phyloP scores from a whole-genome alignment of 1,284 basidiomycete genomes.

The Xerocomus cyaneibrunnescens region DNA sequence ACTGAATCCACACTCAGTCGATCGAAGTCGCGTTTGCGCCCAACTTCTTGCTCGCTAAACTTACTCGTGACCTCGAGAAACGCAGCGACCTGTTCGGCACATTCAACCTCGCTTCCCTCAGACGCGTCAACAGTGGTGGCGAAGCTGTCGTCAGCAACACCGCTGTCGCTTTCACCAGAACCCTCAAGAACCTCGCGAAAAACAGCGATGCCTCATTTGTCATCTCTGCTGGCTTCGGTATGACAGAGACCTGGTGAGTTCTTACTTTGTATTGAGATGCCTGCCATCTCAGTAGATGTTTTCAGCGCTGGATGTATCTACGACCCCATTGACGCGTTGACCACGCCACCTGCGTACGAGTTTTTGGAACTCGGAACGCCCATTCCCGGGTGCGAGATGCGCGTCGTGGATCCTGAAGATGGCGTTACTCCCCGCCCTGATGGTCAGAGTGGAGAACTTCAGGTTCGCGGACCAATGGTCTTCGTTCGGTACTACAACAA shows the following conservation, averaged over 20 bases:
- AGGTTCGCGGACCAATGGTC: slow-evolving; percentile 40
- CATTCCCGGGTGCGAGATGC: slow-evolving; percentile 31
- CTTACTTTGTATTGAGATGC: no score
- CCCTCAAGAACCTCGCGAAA: slow-evolving; percentile 35
- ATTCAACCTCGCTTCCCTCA: slow-evolving; percentile 26
- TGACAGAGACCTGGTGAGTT: slow-evolving; percentile 44
- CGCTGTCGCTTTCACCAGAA: slow-evolving; percentile 37
- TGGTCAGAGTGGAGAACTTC: slow-evolving; percentile 39
- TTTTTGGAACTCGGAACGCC: slow-evolving; percentile 34
- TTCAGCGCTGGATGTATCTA: slow-evolving; percentile 42
- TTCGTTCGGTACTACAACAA: slow-evolving; percentile 45
- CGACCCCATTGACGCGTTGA: slow-evolving; percentile 24
- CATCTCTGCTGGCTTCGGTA: slow-evolving; percentile 44
- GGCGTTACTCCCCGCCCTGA: slow-evolving; percentile 27
- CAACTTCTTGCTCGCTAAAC: slow-evolving; percentile 45
- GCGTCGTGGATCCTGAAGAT: slow-evolving; percentile 35
- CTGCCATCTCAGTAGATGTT: neutral
- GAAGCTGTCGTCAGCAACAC: slow-evolving; percentile 41
- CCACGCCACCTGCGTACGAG: slow-evolving; percentile 21
- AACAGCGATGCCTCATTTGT: slow-evolving; percentile 31
- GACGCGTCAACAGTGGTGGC: slow-evolving; percentile 37
- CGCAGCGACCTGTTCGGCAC: slow-evolving; percentile 24
- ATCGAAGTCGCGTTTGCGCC: slow-evolving; percentile 40
- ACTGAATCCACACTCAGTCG: slow-evolving; percentile 12
- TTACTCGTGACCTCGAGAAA: slow-evolving; percentile 35